Base-by-base conservation (phyloP, 495 filamentous ascomycete species). In the Rhypophila decipiens region DNA sequence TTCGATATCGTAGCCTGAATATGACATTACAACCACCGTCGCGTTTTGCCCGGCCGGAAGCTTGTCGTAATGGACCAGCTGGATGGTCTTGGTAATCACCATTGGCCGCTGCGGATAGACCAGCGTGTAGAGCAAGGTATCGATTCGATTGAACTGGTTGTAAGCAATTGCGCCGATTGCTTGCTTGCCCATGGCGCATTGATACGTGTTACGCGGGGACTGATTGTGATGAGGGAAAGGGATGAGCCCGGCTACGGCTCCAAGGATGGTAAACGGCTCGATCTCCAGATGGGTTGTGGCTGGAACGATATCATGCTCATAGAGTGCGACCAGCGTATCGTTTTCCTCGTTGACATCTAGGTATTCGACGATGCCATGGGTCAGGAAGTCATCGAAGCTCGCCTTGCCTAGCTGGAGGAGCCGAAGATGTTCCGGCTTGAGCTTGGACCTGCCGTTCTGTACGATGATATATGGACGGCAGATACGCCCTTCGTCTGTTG, bases 181-280 rank as follows among this genome's bases (percentile, higher is more conserved):
- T 86, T 99, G 93, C 69, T 99, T 99, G 74, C 93, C 93, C 93
- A 99, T 99, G 67, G 93, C 93, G 65, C 94, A 96, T 71, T 98
- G 93, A 60, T 99, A 99, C 7, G 93, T 99, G 63, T 99, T 99
- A 71, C 93, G 83, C 8, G 93, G 93, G 3, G 93, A 99, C 66
- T 99, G 93, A 65, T 99, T 99, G 73, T 99, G 93, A 68, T 99
- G 94, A 10, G 93, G 93, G 60, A 96, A 99, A 3, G 93, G 93
- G 57, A 99, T 97, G 18, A 99, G 73, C 33, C 93, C 91, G 31
- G 93, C 93, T 27, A 97, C 94, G 21, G 93, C 94, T n/a, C 93
- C 93, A 24, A 99, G 82, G 36, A 97, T 85, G 1, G 94, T 97
- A 64, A 96, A 97, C 1, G 93, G 93, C 63, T 97, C 94, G 44